These are phyloP conservation scores for Millerozyma miso DNA, from an alignment of 805 yeast species.

Conservation along the genomic window DNA sequence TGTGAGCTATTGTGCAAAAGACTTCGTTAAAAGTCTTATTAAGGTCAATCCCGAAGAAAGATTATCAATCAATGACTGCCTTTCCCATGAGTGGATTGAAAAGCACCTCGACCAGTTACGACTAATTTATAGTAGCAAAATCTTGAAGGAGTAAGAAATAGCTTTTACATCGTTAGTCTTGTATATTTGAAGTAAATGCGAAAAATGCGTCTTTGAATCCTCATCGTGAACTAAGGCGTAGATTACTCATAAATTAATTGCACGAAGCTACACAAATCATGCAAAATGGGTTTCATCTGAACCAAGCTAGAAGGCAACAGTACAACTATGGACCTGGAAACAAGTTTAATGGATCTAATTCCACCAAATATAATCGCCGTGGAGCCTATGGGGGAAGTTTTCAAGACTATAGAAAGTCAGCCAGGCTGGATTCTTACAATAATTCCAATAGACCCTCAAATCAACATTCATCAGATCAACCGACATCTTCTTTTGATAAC, in stretches of 20 bases:
- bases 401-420: not conserved
- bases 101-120: constrained; percentile 32
- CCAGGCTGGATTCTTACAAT: not conserved
- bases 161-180: too few relatives aligned
- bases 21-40: constrained; percentile 40
- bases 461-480: constrained; percentile 3
- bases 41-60: constrained; percentile 35
- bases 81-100: constrained; percentile 47
- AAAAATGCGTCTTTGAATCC: not conserved
- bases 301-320: not conserved
- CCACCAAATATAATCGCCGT: not conserved
- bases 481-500: not conserved
- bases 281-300: not conserved
- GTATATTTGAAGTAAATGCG: not conserved
- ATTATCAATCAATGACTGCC: constrained; percentile 32
- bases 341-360: constrained; percentile 1
- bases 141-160: not conserved
- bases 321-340: not conserved
- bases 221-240: not conserved
- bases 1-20: constrained; percentile 40
- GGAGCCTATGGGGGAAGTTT: not conserved
- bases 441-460: constrained; percentile 1
- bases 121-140: constrained; percentile 27
- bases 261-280: not conserved
- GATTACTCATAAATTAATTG: not conserved